A percentile compares a stretch with the other conserved stretches of the same genome.
Evolutionary conservation across 2,329 filamentous ascomycete genomes (phyloP).

Genomic region (Aspergillus luchuensis): DNA sequence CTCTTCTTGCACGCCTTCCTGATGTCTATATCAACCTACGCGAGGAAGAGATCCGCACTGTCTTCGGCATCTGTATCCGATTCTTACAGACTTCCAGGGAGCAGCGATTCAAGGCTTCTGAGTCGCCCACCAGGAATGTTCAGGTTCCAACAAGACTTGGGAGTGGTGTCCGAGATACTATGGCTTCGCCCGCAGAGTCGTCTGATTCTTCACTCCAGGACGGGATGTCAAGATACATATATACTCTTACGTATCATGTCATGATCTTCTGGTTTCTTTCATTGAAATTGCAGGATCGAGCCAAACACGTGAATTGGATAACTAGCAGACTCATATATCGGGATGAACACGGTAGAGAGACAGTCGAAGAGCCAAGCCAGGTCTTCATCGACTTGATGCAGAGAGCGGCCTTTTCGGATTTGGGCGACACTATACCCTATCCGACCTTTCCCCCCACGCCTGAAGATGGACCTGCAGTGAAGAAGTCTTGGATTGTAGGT

Average conservation of each 20-base stretch:
- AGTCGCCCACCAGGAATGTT: conserved; percentile 36
- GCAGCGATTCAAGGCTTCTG: conserved; percentile 39
- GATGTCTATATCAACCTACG: conserved; percentile 85
- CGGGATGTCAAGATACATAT: conserved; percentile 89
- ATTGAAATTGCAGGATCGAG: conserved; percentile 78
- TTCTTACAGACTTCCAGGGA: conserved; percentile 89
- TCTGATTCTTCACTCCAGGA: conserved; percentile 57
- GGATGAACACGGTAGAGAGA: conserved; percentile 72
- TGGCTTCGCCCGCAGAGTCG: conserved; percentile 30
- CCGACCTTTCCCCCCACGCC: conserved; percentile 45
- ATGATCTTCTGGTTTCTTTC: conserved; percentile 97
- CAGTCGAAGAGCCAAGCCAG: conserved; percentile 86
- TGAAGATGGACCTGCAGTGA: conserved; percentile 45
- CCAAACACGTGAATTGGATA: conserved; percentile 86
- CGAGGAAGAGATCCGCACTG: conserved; percentile 87
- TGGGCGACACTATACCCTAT: conserved; percentile 64
- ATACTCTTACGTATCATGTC: conserved; percentile 89
- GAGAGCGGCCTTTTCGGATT: conserved; percentile 79
- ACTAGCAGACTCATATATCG: conserved; percentile 78
- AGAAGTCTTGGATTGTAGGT: conserved; percentile 54
- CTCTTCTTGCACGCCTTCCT: conserved; percentile 79
- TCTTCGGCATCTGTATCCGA: conserved; percentile 92
- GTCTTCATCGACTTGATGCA: conserved; percentile 96
- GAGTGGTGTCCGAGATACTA: conserved; percentile 48
- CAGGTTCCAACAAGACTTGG: conserved; percentile 46